These are phyloP conservation scores for Turnera subulata DNA, from an alignment of 345 rosid species.

Conservation along the genomic window DNA sequence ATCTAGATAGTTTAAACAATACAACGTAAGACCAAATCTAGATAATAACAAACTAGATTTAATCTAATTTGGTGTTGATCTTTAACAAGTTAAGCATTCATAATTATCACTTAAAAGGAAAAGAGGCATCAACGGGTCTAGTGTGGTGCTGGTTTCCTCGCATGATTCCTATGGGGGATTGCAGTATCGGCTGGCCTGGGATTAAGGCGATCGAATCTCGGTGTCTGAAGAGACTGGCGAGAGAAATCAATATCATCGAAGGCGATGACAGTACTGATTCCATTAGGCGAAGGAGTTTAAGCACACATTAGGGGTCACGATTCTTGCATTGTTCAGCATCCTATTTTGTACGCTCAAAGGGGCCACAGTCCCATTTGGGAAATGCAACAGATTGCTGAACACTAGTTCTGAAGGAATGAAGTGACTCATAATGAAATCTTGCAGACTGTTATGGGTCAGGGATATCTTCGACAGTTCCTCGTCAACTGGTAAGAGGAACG, in stretches of 20 bases:
- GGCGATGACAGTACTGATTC: slow-evolving; percentile 29
- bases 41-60: no score
- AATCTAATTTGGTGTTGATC: no score
- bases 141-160: background rate
- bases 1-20: no score
- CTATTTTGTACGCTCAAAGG: slow-evolving; percentile 22
- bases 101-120: no score
- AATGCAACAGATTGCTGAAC: slow-evolving; percentile 25
- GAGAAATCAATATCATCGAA: background rate
- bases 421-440: slow-evolving; percentile 35
- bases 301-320: slow-evolving; percentile 32
- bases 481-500: slow-evolving; percentile 36
- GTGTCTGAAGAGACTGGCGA: background rate
- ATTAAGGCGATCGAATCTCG: background rate
- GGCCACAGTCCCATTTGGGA: slow-evolving; percentile 34
- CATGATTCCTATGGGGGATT: background rate
- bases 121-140: background rate
- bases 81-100: no score
- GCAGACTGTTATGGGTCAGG: slow-evolving; percentile 11
- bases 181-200: background rate
- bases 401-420: slow-evolving; percentile 26
- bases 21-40: no score
- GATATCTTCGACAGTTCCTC: slow-evolving; percentile 22
- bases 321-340: slow-evolving; percentile 38
- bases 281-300: slow-evolving; percentile 36